Conservation (phyloP, 2,329 filamentous ascomycete species). For the Aspergillus felis region DNA sequence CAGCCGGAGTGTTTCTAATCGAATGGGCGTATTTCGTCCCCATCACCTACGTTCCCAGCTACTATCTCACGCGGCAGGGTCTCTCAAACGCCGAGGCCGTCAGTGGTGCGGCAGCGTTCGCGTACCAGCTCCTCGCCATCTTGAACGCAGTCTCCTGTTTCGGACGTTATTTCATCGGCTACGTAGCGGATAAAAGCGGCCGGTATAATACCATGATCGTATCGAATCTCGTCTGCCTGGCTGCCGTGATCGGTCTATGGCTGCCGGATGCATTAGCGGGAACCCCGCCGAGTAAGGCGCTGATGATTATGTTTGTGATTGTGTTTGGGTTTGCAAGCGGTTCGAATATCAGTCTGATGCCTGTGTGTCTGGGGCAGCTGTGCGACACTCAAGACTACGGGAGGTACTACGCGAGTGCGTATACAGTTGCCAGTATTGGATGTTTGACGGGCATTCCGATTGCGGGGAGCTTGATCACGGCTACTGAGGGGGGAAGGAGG, state of each 20-base stretch:
- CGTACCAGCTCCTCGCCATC: constrained; percentile 23
- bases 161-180: constrained; percentile 21
- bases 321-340: constrained; percentile 36
- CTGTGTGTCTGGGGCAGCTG: constrained; percentile 46
- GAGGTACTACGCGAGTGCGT: constrained; percentile 33
- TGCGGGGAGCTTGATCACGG: constrained; percentile 11
- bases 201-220: constrained; percentile 27
- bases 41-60: constrained; percentile 24
- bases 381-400: constrained; percentile 42
- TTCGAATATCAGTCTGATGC: constrained; percentile 35
- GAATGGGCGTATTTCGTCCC: constrained; percentile 26
- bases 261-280: too few species aligned
- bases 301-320: constrained; percentile 13
- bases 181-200: constrained; percentile 23
- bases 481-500: constrained; percentile 7
- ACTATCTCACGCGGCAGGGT: constrained; percentile 15
- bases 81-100: neutral
- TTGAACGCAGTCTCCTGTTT: constrained; percentile 22
- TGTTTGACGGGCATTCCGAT: constrained; percentile 19
- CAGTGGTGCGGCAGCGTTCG: constrained; percentile 12
- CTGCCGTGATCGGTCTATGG: too few species aligned
- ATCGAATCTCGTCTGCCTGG: constrained; percentile 14
- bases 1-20: constrained; percentile 19
- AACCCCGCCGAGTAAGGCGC: neutral
- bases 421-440: constrained; percentile 23